Conservation (phyloP, 441 rosid genomes). For the Adansonia gregorii region DNA sequence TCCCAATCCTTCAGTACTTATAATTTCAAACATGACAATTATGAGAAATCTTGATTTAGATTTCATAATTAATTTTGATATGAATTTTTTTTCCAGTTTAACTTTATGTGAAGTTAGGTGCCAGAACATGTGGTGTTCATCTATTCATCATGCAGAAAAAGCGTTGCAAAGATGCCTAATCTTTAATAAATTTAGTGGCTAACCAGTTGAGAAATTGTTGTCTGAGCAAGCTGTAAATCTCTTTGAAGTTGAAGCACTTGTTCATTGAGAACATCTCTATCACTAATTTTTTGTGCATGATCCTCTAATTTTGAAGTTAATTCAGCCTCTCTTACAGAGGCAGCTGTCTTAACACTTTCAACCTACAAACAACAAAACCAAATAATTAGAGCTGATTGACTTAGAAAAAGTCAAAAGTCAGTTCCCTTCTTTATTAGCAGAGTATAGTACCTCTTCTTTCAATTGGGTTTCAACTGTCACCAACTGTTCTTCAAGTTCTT, state of each 20-base stretch:
- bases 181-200: slow-evolving; percentile 13
- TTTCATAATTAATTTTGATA: background rate
- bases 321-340: slow-evolving; percentile 53
- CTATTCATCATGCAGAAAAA: background rate
- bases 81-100: background rate
- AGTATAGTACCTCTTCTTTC: slow-evolving; percentile 61
- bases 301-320: slow-evolving; percentile 55
- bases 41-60: background rate
- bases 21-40: background rate
- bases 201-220: slow-evolving; percentile 58
- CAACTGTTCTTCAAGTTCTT: slow-evolving; percentile 67
- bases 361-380: slow-evolving; percentile 27
- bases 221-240: slow-evolving; percentile 56
- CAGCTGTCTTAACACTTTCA: slow-evolving; percentile 41
- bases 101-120: background rate
- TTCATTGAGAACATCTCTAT: slow-evolving; percentile 49
- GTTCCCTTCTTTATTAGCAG: slow-evolving; percentile 26
- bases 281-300: slow-evolving; percentile 41
- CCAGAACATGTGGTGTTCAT: background rate
- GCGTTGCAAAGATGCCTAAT: background rate
- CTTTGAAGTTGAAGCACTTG: slow-evolving; percentile 57
- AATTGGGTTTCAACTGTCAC: slow-evolving; percentile 48
- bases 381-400: slow-evolving; percentile 17
- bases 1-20: background rate
- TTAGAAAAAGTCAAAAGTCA: background rate